These are phyloP conservation scores for Cladophialophora carrionii DNA, from an alignment of 2,329 filamentous ascomycete genomes.

Conservation along the genomic window DNA sequence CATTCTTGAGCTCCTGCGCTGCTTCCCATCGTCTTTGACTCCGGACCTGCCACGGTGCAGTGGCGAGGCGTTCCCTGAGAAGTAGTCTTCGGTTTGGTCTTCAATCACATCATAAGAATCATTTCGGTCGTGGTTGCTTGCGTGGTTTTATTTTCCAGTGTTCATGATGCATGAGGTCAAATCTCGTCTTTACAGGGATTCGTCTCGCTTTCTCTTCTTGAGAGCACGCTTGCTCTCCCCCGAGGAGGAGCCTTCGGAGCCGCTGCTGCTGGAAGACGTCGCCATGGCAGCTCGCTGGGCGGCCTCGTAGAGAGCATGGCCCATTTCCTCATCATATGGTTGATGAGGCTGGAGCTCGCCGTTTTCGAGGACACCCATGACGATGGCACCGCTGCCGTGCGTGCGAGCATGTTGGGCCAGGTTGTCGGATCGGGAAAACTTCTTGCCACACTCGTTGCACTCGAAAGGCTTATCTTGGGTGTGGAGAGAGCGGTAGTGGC, in stretches of 20 bases:
- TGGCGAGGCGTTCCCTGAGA: slow-evolving; percentile 20
- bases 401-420: slow-evolving; percentile 93
- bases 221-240: slow-evolving; percentile 57
- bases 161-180: slow-evolving; percentile 36
- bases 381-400: slow-evolving; percentile 84
- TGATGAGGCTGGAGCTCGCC: slow-evolving; percentile 57
- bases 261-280: slow-evolving; percentile 51
- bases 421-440: slow-evolving; percentile 98
- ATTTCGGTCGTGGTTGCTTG: slow-evolving; percentile 34
- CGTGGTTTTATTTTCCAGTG: slow-evolving; percentile 25
- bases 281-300: slow-evolving; percentile 72
- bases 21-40: slow-evolving; percentile 13
- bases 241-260: slow-evolving; percentile 40
- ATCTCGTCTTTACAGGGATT: slow-evolving; percentile 43
- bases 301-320: slow-evolving; percentile 80
- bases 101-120: slow-evolving; percentile 36
- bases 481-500: slow-evolving; percentile 96
- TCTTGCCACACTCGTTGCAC: slow-evolving; percentile 97
- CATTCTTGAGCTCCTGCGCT: slow-evolving; percentile 29
- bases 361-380: slow-evolving; percentile 84
- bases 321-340: slow-evolving; percentile 65
- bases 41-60: slow-evolving; percentile 8
- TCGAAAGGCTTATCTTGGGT: slow-evolving; percentile 98
- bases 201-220: slow-evolving; percentile 78
- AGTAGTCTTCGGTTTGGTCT: slow-evolving; percentile 26